Base-by-base conservation (phyloP, 768 basidiomycete genomes). In the Roridomyces roridus region DNA sequence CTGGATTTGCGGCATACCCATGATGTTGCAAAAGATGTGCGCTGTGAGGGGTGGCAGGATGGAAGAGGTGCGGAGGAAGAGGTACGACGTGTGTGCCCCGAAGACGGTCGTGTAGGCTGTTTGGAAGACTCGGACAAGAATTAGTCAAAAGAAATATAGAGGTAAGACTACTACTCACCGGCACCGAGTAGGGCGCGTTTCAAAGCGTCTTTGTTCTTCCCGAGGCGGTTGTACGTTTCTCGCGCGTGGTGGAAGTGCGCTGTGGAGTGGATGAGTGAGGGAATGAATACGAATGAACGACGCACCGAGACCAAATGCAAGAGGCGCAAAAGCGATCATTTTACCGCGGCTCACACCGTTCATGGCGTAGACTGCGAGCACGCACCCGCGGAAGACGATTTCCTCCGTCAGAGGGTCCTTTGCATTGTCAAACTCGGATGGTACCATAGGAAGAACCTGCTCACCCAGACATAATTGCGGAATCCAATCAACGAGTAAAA, bases 351-450 rank as follows among this genome's bases (percentile, higher is more conserved):
- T 80, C 2, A 79, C 77, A 15, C 85, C 85, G 0, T 87, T 82
- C 46, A 96, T 80, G 52, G 86, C 79, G 63, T 92, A 90, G 8
- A 87, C 80, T 2, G 88, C 76, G 20, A 97, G 77, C 25, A 96
- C 81, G 68, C 93, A 95, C 0, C 91, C 87, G 24, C 97, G 80
- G 68, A 97, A 98, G 9, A 93, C 91, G 21, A 97, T 56, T 71
- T 98, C 96, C 74, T 99, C 96, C 0, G 96, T 96, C 29, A 95
- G 71, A 0, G 96, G 96, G 4, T 83, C 95, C 94, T 95, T 42
- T 18, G n/a, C n/a, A n/a, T n/a, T n/a, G n/a, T n/a, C n/a, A n/a
- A 26, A n/a, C 25, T 28, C 45, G 45, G 25, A 12, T 6, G 11
- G 20, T n/a, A n/a, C n/a, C n/a, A n/a, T n/a, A 52, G 18, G 55